These are phyloP conservation scores for Heritiera fomes DNA, from an alignment of 345 rosid species.

Conservation along the genomic window DNA sequence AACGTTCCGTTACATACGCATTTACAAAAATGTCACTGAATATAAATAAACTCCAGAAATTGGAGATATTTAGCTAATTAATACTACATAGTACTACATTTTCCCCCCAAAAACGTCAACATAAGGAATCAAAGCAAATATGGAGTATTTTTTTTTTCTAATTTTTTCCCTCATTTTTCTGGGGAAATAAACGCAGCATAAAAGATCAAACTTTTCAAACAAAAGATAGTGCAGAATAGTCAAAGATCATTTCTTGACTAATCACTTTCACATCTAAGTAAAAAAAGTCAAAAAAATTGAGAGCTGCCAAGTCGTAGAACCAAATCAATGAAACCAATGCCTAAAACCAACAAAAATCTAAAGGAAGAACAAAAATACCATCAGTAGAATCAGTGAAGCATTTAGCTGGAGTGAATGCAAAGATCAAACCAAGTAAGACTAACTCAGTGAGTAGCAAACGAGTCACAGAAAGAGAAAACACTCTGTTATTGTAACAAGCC, in stretches of 20 bases:
- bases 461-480: constrained; percentile 25
- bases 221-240: background rate
- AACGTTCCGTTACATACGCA: background rate
- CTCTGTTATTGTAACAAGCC: constrained; percentile 26
- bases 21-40: background rate
- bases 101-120: background rate
- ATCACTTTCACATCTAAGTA: constrained; percentile 13
- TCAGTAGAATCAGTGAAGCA: constrained; percentile 53
- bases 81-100: background rate
- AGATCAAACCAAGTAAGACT: constrained; percentile 29
- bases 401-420: constrained; percentile 31
- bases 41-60: background rate
- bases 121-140: background rate
- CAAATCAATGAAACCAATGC: constrained; percentile 29
- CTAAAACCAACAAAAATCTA: background rate
- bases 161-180: constrained; percentile 30
- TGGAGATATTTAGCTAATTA: background rate
- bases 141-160: background rate
- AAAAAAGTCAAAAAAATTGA: background rate
- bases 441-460: constrained; percentile 23
- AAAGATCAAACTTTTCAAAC: constrained; percentile 29
- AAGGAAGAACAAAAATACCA: constrained; percentile 30
- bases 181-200: constrained; percentile 30
- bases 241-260: constrained; percentile 18
- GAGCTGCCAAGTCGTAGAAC: background rate